These are phyloP conservation scores for Xerocomellus chrysenteron DNA, from an alignment of 768 basidiomycete genomes.

Conservation along the genomic window DNA sequence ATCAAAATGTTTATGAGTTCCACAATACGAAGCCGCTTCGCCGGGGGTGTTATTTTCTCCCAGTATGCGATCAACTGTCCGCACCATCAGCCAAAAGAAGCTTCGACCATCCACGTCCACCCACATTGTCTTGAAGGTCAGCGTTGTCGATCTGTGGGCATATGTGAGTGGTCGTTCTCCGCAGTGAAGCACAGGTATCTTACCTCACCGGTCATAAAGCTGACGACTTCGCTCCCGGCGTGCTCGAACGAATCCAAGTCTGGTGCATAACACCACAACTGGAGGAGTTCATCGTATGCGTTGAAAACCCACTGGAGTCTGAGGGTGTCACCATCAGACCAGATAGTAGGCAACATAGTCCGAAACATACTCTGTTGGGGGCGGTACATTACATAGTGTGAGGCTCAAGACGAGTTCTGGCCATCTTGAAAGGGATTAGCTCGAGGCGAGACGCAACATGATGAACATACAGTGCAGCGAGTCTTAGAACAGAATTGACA, in stretches of 20 bases:
- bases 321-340: slow-evolving; percentile 1
- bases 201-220: slow-evolving; percentile 57
- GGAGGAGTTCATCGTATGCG: slow-evolving; percentile 61
- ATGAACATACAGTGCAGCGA: slow-evolving; percentile 59
- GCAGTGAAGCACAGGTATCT: slow-evolving; percentile 20
- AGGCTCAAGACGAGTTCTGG: slow-evolving; percentile 70
- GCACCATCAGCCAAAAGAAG: slow-evolving; percentile 8
- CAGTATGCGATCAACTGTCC: slow-evolving; percentile 64
- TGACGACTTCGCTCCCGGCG: slow-evolving; percentile 56
- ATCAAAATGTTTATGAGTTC: slow-evolving; percentile 56
- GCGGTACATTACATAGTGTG: slow-evolving; percentile 65
- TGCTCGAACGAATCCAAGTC: slow-evolving; percentile 70
- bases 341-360: slow-evolving; percentile 48
- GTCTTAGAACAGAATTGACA: slow-evolving; percentile 57
- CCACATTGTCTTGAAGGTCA: slow-evolving; percentile 66
- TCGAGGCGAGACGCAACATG: neutral
- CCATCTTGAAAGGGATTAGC: slow-evolving; percentile 46
- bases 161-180: slow-evolving; percentile 1
- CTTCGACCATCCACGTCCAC: slow-evolving; percentile 18
- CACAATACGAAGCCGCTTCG: slow-evolving; percentile 47
- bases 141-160: slow-evolving; percentile 31
- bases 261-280: slow-evolving; percentile 61
- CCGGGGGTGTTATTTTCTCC: slow-evolving; percentile 56
- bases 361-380: slow-evolving; percentile 60
- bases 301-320: slow-evolving; percentile 61